Evolutionary conservation across 495 filamentous ascomycete genomes (phyloP), one percentile per base, ranked within the genome.

Genomic region (Aspergillus bridgeri): DNA sequence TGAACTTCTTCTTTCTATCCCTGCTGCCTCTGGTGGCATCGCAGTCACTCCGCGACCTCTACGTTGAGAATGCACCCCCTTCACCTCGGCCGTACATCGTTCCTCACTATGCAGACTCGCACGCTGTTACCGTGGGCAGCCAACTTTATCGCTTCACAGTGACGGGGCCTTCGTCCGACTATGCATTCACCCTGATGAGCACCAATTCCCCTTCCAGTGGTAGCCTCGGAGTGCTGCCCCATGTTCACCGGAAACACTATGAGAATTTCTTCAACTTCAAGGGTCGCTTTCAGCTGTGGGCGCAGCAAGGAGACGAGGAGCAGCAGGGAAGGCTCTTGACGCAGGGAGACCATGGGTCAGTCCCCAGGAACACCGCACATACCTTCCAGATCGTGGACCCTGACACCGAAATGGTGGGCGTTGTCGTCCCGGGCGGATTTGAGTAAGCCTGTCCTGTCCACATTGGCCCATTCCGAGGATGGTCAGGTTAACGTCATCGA

Each of bases 211-310:
- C 72, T 0, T 51, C 49, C 5, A 66, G 64, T 23, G 55, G 52
- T 15, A 42, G 53, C 0, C 57, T 75, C 6, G 73, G 74, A 38
- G 69, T 79, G 9, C 60, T 76, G 9, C 75, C 76, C 0, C 75
- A 79, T 56, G 68, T 75, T 22, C 76, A 79, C 55, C 59, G 67
- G 38, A 56, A 50, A 24, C 75, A 78, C 49, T 77, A 77, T 51
- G 76, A 78, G 63, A 76, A 74, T 64, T 79, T 79, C 57, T 78
- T 70, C 71, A 61, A 69, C 48, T 60, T 68, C 59, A 76, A 76
- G 59, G 75, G 75, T 43, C 71, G 73, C 7, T 72, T 74, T 57
- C 74, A 77, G 59, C 70, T 79, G 13, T 79, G 74, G 76, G 68
- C 74, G 6, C 66, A 78, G 33, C 70, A 75, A 21, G 61, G 63